A percentile compares a stretch with the other conserved stretches of the same genome.
These are phyloP conservation scores for Berkeleyomyces rouxiae DNA, from an alignment of 2,329 filamentous ascomycete genomes.

Conservation along the genomic window DNA sequence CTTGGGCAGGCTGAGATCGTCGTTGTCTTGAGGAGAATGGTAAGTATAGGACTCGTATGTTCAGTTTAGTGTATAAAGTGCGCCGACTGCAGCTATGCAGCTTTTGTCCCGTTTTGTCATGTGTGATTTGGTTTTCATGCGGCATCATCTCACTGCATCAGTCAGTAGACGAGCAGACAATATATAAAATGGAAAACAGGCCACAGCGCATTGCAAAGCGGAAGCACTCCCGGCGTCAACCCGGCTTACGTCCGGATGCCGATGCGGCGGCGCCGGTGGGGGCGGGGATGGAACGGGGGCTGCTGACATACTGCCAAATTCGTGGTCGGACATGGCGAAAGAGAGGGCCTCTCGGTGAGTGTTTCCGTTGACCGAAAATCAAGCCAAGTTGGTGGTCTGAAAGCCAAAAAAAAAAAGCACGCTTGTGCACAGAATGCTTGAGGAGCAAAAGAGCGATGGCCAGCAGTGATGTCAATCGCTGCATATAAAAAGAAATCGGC, in stretches of 20 bases:
- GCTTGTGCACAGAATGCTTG: background rate
- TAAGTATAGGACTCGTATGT: background rate
- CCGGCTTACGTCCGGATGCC: no score
- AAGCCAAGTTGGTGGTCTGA: background rate
- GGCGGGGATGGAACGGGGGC: no score
- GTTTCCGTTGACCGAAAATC: background rate
- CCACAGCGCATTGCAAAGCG: background rate
- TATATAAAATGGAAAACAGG: background rate
- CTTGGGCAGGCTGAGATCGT: slow-evolving; percentile 48
- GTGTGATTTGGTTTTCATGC: background rate
- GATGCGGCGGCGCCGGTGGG: background rate
- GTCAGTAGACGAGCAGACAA: background rate
- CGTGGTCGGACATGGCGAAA: slow-evolving; percentile 44
- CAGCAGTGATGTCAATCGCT: no score
- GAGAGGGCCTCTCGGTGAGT: background rate
- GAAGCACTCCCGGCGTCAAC: background rate
- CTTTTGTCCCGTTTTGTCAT: background rate
- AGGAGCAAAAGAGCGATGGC: no score
- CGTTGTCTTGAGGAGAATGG: slow-evolving; percentile 23
- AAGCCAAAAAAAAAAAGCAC: background rate
- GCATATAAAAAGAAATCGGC: background rate
- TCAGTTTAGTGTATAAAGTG: background rate
- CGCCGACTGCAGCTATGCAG: background rate
- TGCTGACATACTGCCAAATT: slow-evolving; percentile 40
- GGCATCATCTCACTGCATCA: background rate